Evolutionary conservation across 2,329 filamentous ascomycete genomes (phyloP).

Genomic region (Alternaria incomplexa): DNA sequence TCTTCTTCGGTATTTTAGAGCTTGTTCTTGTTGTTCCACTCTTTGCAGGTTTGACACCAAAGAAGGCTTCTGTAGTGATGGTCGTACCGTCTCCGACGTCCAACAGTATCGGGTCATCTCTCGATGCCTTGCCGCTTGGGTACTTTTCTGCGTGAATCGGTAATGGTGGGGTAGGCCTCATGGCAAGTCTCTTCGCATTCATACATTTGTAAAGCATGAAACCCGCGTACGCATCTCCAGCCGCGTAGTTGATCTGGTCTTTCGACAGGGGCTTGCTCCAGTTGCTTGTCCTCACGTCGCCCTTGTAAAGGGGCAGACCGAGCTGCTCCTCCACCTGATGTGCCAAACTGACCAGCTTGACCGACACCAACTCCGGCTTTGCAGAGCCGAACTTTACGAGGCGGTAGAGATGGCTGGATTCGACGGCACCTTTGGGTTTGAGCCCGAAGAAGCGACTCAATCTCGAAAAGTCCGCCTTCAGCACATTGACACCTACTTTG

Average conservation of each 20-base stretch:
- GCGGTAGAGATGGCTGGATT: slow-evolving; percentile 82
- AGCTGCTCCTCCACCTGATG: slow-evolving; percentile 74
- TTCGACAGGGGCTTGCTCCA: slow-evolving; percentile 71
- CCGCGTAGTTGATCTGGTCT: slow-evolving; percentile 75
- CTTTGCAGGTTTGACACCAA: slow-evolving; percentile 17
- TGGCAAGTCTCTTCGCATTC: slow-evolving; percentile 65
- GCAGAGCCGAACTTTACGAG: slow-evolving; percentile 71
- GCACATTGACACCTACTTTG: slow-evolving; percentile 80
- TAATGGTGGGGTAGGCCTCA: slow-evolving; percentile 43
- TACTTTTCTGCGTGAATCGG: slow-evolving; percentile 38
- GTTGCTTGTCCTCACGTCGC: slow-evolving; percentile 74
- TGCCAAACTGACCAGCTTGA: slow-evolving; percentile 67
- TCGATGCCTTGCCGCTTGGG: slow-evolving; percentile 19
- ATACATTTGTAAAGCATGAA: slow-evolving; percentile 76
- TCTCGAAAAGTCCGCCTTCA: slow-evolving; percentile 66
- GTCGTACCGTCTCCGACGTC: slow-evolving; percentile 24
- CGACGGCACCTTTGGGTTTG: slow-evolving; percentile 71
- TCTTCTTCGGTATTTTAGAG: neutral
- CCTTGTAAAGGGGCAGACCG: slow-evolving; percentile 78
- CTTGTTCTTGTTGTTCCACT: neutral
- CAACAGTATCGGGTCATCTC: slow-evolving; percentile 25
- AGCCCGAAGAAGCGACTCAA: slow-evolving; percentile 71
- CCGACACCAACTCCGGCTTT: slow-evolving; percentile 48
- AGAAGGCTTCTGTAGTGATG: slow-evolving; percentile 32
- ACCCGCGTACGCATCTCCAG: slow-evolving; percentile 84